A percentile compares a stretch with the other conserved stretches of the same genome.
Evolutionary conservation across 73 alveolate species (phyloP).

Genomic region (Durusdinium trenchii): DNA sequence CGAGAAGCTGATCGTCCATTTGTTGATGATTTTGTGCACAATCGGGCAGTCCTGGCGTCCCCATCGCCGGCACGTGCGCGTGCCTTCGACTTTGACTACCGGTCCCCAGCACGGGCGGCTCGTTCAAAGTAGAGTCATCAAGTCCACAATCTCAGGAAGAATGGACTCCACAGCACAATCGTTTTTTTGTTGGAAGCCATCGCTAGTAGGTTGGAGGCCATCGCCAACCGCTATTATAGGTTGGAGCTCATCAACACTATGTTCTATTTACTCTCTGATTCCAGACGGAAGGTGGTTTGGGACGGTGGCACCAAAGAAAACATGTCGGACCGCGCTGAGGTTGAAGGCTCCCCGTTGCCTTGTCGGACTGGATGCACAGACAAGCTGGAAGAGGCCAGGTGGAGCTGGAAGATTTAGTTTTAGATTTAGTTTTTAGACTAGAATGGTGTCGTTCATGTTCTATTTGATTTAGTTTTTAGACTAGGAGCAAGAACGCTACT

Average conservation of each 20-base stretch:
- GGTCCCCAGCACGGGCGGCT: conserved; percentile 73
- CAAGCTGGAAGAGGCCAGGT: conserved; percentile 87
- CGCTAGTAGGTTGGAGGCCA: neutral
- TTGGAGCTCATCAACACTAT: too few relatives aligned
- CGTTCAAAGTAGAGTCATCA: neutral
- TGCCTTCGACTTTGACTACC: conserved; percentile 90
- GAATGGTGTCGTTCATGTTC: neutral
- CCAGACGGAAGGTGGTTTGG: too few relatives aligned
- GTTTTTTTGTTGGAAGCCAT: neutral
- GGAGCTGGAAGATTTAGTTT: neutral
- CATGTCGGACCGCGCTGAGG: neutral
- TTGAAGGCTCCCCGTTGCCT: conserved; percentile 78
- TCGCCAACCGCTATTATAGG: neutral
- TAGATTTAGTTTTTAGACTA: too few relatives aligned
- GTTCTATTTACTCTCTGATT: too few relatives aligned
- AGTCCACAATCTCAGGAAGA: neutral
- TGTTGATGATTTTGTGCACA: too few relatives aligned
- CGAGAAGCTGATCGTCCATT: too few relatives aligned
- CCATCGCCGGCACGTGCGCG: conserved; percentile 82
- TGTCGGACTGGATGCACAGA: conserved; percentile 92
- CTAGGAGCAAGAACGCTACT: neutral
- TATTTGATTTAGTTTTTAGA: neutral
- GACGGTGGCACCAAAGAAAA: too few relatives aligned
- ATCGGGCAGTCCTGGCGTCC: conserved; percentile 70
- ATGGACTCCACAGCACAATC: neutral